Evolutionary conservation across 768 basidiomycete genomes (phyloP).

Genomic region (Termitomyces sp.): DNA sequence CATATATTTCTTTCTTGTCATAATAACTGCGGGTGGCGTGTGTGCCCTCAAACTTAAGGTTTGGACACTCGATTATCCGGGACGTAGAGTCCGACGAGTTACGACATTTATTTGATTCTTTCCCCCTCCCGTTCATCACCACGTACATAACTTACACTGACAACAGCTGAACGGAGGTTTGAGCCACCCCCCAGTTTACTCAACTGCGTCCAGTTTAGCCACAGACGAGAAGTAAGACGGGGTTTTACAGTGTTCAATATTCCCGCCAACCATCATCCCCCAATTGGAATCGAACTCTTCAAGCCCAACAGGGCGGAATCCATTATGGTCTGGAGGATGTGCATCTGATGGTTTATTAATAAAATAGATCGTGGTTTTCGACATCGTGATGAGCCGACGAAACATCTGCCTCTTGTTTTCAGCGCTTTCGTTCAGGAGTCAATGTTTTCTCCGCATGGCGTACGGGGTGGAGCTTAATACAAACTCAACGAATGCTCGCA

Average conservation of each 20-base stretch:
- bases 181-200: background rate
- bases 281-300: background rate
- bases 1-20: background rate
- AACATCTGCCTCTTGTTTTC: background rate
- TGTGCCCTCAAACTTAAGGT: background rate
- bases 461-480: background rate
- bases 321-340: too few relatives aligned
- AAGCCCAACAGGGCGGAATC: background rate
- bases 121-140: background rate
- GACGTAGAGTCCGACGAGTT: background rate
- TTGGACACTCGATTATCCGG: background rate
- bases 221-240: background rate
- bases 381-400: background rate
- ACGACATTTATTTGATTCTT: background rate
- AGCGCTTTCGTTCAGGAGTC: background rate
- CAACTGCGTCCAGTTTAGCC: background rate
- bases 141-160: background rate
- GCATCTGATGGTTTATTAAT: too few relatives aligned
- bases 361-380: background rate
- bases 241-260: background rate
- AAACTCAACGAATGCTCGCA: too few relatives aligned
- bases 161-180: background rate
- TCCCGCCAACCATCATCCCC: background rate
- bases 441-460: background rate
- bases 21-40: background rate